These are phyloP conservation scores for Talaromyces marneffei DNA, from an alignment of 2,329 filamentous ascomycete genomes.

Conservation along the genomic window DNA sequence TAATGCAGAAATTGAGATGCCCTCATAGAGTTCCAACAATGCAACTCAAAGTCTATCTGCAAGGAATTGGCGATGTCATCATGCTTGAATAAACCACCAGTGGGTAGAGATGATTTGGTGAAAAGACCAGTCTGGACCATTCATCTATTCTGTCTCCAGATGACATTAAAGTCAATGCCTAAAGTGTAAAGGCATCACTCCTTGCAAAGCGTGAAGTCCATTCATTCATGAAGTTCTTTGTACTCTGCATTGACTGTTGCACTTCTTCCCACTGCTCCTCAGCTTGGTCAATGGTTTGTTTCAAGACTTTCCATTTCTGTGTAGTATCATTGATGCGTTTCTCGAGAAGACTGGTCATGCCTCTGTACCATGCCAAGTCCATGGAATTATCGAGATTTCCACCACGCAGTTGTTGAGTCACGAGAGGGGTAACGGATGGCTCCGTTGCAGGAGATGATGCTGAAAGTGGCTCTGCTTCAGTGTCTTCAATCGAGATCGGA, in stretches of 20 bases:
- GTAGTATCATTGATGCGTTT: background rate
- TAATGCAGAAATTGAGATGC: background rate
- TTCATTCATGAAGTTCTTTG: background rate
- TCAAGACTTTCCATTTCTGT: background rate
- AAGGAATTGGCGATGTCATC: background rate
- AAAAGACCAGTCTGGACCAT: background rate
- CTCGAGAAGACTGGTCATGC: background rate
- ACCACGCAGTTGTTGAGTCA: background rate
- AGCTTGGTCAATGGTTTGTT: background rate
- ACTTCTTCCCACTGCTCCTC: background rate
- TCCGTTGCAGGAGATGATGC: background rate
- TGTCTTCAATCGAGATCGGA: background rate
- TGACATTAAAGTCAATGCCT: background rate
- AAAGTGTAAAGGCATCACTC: background rate
- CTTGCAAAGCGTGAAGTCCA: background rate
- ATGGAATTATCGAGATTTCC: background rate
- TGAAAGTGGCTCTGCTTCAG: background rate
- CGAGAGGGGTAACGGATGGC: background rate
- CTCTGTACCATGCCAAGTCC: background rate
- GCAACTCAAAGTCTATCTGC: background rate
- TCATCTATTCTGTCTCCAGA: background rate
- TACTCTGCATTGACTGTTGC: background rate
- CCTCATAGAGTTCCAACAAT: background rate
- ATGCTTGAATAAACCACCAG: background rate
- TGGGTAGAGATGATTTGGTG: background rate